Conservation (phyloP, 2,329 filamentous ascomycete species). For the Sclerotinia subarctica region DNA sequence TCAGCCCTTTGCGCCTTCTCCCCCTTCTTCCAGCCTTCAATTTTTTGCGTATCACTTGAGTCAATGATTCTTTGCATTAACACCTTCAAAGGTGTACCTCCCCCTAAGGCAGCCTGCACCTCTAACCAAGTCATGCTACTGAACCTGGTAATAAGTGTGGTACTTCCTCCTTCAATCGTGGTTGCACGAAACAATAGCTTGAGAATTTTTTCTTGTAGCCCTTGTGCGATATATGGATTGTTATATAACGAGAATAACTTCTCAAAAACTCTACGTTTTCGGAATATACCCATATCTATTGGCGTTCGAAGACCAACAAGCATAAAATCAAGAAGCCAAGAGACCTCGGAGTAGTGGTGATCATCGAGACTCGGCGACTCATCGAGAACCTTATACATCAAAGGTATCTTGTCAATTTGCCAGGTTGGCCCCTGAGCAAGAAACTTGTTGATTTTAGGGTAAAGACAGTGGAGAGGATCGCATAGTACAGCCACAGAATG, state of each 20-base stretch:
- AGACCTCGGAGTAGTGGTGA: conserved; percentile 66
- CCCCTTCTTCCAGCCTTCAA: conserved; percentile 61
- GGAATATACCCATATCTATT: conserved; percentile 59
- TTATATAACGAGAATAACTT: conserved; percentile 67
- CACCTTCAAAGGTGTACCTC: conserved; percentile 48
- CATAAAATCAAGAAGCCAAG: conserved; percentile 71
- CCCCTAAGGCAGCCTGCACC: conserved; percentile 51
- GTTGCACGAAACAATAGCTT: conserved; percentile 65
- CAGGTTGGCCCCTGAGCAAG: conserved; percentile 75
- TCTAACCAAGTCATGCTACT: conserved; percentile 74
- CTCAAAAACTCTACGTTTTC: conserved; percentile 66
- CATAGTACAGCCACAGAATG: conserved; percentile 67
- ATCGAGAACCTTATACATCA: conserved; percentile 61
- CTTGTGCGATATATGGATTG: conserved; percentile 58
- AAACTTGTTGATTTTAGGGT: conserved; percentile 82
- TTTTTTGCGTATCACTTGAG: conserved; percentile 63
- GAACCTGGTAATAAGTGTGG: conserved; percentile 74
- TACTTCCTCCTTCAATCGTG: conserved; percentile 67
- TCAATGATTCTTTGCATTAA: conserved; percentile 59
- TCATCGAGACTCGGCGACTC: conserved; percentile 70
- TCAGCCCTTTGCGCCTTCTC: conserved; percentile 31
- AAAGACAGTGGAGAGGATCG: conserved; percentile 77
- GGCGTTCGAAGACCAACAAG: conserved; percentile 62
- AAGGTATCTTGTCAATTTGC: conserved; percentile 68
- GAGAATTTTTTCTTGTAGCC: conserved; percentile 54